Base-by-base conservation (phyloP, 2,329 filamentous ascomycete genomes). In the Tolypocladium tropicale region DNA sequence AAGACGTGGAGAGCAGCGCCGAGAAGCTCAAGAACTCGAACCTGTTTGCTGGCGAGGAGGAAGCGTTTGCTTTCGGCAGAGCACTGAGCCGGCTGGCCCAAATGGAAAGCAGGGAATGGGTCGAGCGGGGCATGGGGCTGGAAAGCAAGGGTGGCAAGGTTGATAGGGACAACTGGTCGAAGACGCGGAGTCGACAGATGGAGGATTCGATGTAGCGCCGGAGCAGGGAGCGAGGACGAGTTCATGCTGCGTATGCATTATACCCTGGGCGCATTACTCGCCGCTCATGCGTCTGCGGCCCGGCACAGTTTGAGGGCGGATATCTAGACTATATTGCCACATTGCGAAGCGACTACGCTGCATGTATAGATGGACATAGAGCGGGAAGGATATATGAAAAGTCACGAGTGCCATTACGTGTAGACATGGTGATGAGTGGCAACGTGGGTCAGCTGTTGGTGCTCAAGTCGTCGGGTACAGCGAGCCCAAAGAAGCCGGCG, bases 31-130 rank as follows among this genome's bases (percentile, higher is more conserved):
- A 95, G 75, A 86, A 85, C 62, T 90, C 86, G 46, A 89, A 82
- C 61, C 82, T 97, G 41, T 99, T 99, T 70, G 89, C 87, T 1
- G 94, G 94, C 43, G 94, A 96, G 57, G 94, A 99, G 75, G 94
- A 99, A 73, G 83, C 90, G 0, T 99, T 99, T 75, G 94, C 94
- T 0, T 99, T 99, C 76, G 91, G 91, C 28, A 78, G 94, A 55
- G 94, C 94, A 1, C 71, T 97, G 63, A 92, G 87, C 55, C 78
- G 94, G 56, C 74, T 99, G 59, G 87, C 79, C 55, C 91, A 97
- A 72, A 99, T 99, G 94, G 90, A 91, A 23, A 94, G 90, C 69
- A 83, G 85, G 70, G 88, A 96, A 69, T 99, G 94, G 94, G 89
- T 97, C 3, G 93, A 97, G 73, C 74, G 91, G 16, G 92, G 83